These are phyloP conservation scores for Leptographium procerum DNA, from an alignment of 2,329 filamentous ascomycete genomes.

Conservation along the genomic window DNA sequence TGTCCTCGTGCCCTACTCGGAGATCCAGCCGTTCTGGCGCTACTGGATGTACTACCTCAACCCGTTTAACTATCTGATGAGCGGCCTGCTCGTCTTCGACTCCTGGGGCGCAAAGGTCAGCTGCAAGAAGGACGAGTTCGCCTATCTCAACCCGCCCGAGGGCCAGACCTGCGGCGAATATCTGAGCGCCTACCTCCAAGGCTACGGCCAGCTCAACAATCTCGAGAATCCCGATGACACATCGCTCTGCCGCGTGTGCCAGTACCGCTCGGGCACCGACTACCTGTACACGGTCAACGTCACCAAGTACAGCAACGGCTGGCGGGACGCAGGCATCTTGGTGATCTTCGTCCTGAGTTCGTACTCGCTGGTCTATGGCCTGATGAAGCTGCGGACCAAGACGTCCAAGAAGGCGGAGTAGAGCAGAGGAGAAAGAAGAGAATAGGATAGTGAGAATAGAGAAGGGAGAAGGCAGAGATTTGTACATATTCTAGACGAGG, in stretches of 20 bases:
- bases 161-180: constrained; percentile 47
- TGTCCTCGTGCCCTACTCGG: constrained; percentile 55
- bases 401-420: constrained; percentile 34
- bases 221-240: constrained; percentile 51
- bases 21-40: constrained; percentile 55
- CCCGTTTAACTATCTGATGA: constrained; percentile 51
- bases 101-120: constrained; percentile 32
- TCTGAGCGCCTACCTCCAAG: constrained; percentile 37
- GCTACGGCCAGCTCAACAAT: constrained; percentile 34
- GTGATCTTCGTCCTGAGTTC: constrained; percentile 43
- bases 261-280: constrained; percentile 45
- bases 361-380: constrained; percentile 33
- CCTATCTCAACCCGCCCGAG: constrained; percentile 36
- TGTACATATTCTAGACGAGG: no score
- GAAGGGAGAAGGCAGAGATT: no score
- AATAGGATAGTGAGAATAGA: no score
- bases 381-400: constrained; percentile 39
- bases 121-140: constrained; percentile 38
- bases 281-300: constrained; percentile 51
- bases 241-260: constrained; percentile 46
- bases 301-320: constrained; percentile 49
- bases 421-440: neutral
- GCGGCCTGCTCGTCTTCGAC: constrained; percentile 40
- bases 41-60: constrained; percentile 53
- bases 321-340: constrained; percentile 52